These are phyloP conservation scores for Lentithecium fluviatile DNA, from an alignment of 495 filamentous ascomycete species.

Conservation along the genomic window DNA sequence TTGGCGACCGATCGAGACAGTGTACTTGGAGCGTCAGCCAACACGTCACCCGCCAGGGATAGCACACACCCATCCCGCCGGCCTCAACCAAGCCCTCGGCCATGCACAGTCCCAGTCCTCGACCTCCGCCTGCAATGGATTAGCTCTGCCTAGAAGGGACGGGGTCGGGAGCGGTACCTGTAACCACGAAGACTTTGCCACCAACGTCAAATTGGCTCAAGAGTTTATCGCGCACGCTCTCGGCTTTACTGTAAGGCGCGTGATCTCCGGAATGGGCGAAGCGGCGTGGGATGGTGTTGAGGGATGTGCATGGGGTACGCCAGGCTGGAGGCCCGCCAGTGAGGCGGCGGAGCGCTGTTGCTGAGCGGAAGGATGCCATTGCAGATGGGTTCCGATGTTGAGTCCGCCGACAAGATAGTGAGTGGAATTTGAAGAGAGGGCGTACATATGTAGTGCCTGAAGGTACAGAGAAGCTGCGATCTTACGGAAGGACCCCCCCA, in stretches of 20 bases:
- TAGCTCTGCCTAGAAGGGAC: constrained; percentile 4
- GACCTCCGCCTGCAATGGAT: constrained; percentile 27
- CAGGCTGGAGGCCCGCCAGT: not conserved
- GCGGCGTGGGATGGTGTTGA: not conserved
- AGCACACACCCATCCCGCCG: constrained; percentile 58
- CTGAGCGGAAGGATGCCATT: not conserved
- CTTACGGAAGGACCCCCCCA: no score
- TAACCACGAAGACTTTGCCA: constrained; percentile 29
- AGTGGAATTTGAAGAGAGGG: not conserved
- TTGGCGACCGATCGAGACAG: constrained; percentile 58
- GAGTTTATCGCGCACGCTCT: constrained; percentile 1
- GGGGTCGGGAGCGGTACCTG: constrained; percentile 14
- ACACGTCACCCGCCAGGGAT: not conserved
- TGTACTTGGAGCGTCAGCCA: constrained; percentile 50
- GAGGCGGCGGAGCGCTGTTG: not conserved
- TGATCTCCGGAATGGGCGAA: not conserved
- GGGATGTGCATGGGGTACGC: not conserved
- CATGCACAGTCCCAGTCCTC: constrained; percentile 58
- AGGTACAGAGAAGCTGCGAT: no score
- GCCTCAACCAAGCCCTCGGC: constrained; percentile 70
- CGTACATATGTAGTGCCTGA: no score
- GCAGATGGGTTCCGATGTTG: not conserved
- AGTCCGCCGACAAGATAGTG: not conserved
- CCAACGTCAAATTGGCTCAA: constrained; percentile 26
- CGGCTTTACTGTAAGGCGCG: constrained; percentile 8